These are phyloP conservation scores for Mycena amicta DNA, from an alignment of 768 basidiomycete genomes.

Conservation along the genomic window DNA sequence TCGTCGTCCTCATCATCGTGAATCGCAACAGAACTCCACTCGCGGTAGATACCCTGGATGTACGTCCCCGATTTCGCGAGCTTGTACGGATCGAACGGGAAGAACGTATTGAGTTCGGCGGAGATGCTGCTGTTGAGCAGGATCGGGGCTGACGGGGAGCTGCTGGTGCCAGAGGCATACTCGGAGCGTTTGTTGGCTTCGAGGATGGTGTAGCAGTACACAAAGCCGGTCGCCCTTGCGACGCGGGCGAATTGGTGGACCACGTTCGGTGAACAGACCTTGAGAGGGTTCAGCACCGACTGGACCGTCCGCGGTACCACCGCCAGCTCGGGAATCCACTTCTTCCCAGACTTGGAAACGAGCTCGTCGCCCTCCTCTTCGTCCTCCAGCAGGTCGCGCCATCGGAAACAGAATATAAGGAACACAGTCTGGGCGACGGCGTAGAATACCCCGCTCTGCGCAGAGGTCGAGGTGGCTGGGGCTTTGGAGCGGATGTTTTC, in stretches of 20 bases:
- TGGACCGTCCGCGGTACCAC: conserved; percentile 79
- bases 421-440: conserved; percentile 91
- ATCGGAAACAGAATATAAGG: conserved; percentile 96
- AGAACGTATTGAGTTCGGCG: conserved; percentile 87
- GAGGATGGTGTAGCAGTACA: conserved; percentile 93
- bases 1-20: conserved; percentile 52
- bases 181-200: conserved; percentile 82
- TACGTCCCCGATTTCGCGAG: conserved; percentile 77
- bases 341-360: conserved; percentile 42
- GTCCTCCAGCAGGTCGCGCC: conserved; percentile 80
- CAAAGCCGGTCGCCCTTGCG: conserved; percentile 86
- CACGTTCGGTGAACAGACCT: conserved; percentile 90
- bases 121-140: conserved; percentile 43
- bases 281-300: conserved; percentile 87
- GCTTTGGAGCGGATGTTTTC: no score
- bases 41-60: conserved; percentile 84
- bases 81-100: conserved; percentile 97
- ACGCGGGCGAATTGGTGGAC: conserved; percentile 93
- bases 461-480: conserved; percentile 35
- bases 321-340: conserved; percentile 85
- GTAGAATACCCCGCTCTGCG: conserved; percentile 81
- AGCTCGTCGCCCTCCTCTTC: conserved; percentile 53
- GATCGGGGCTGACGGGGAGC: conserved; percentile 21
- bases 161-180: no score
- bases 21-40: conserved; percentile 84